These are phyloP conservation scores for Russula compacta DNA, from an alignment of 768 basidiomycete genomes.

Conservation along the genomic window DNA sequence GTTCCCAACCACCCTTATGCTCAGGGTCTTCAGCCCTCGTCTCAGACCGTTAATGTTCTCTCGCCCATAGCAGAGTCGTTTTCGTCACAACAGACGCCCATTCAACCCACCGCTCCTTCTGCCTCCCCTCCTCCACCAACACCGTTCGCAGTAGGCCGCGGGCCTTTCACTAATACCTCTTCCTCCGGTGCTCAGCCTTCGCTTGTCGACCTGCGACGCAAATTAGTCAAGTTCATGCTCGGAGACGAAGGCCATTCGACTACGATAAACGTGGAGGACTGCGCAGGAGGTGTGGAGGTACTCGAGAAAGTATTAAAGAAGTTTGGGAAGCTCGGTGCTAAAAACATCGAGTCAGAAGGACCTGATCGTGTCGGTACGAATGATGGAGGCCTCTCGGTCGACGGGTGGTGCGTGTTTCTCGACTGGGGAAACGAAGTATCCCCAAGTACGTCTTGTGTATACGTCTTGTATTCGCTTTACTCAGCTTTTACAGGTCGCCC, in stretches of 20 bases:
- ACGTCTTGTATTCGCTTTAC: not conserved
- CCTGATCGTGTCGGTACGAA: constrained; percentile 54
- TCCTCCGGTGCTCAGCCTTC: constrained; percentile 40
- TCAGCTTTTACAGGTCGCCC: constrained; percentile 46
- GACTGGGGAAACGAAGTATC: constrained; percentile 47
- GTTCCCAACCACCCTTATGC: constrained; percentile 45
- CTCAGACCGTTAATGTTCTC: constrained; percentile 34
- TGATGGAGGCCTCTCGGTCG: constrained; percentile 69
- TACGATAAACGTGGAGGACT: constrained; percentile 75
- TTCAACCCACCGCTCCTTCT: constrained; percentile 41
- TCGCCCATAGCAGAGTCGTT: constrained; percentile 72
- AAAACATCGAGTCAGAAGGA: constrained; percentile 35
- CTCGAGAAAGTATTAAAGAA: constrained; percentile 86
- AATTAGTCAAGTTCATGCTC: constrained; percentile 81
- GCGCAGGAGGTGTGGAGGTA: constrained; percentile 74
- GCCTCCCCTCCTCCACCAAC: constrained; percentile 21
- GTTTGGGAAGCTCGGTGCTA: constrained; percentile 57
- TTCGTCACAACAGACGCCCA: constrained; percentile 24
- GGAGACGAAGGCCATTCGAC: constrained; percentile 69
- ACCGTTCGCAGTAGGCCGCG: constrained; percentile 49
- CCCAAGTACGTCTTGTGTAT: constrained; percentile 34
- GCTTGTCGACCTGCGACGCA: constrained; percentile 71
- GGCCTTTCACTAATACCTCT: constrained; percentile 44
- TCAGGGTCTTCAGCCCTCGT: constrained; percentile 45
- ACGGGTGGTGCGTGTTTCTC: constrained; percentile 84